These are phyloP conservation scores for Talaromyces verruculosus DNA, from an alignment of 2,329 filamentous ascomycete genomes.

Conservation along the genomic window DNA sequence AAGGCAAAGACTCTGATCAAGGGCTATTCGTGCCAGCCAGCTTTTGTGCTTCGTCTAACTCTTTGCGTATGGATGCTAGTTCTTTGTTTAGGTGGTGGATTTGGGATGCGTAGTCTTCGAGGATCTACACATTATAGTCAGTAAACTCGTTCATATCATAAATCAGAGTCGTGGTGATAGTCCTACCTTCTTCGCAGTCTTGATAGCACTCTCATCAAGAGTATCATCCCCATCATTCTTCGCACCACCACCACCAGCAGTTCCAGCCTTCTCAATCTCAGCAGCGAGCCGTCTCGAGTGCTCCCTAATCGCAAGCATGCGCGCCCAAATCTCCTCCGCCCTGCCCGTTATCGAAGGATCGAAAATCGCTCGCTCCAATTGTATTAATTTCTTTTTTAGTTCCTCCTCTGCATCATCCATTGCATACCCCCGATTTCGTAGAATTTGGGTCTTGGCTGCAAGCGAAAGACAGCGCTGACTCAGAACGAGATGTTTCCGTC, in stretches of 20 bases:
- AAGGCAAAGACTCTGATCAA: constrained; percentile 19
- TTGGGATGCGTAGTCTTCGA: constrained; percentile 53
- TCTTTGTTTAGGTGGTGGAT: constrained; percentile 62
- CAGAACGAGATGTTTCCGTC: constrained; percentile 59
- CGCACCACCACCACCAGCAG: constrained; percentile 27
- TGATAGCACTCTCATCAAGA: constrained; percentile 59
- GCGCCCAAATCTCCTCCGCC: constrained; percentile 66
- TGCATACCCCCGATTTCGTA: constrained; percentile 64
- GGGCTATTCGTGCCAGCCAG: constrained; percentile 27
- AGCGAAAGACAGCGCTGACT: constrained; percentile 61
- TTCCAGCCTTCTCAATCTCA: constrained; percentile 59
- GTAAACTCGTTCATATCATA: neutral
- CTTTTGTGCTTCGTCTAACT: constrained; percentile 58
- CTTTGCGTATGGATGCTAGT: constrained; percentile 58
- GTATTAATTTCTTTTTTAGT: constrained; percentile 60
- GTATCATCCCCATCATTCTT: constrained; percentile 45
- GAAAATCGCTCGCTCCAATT: constrained; percentile 58
- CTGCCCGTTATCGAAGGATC: constrained; percentile 61
- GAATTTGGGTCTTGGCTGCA: constrained; percentile 63
- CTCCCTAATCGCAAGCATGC: constrained; percentile 63
- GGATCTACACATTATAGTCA: constrained; percentile 38
- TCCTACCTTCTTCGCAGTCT: constrained; percentile 60
- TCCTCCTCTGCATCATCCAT: constrained; percentile 65
- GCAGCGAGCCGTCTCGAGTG: constrained; percentile 58
- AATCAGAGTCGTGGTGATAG: neutral